Base-by-base conservation (phyloP, 2,329 filamentous ascomycete genomes). In the Talaromyces pinophilus region DNA sequence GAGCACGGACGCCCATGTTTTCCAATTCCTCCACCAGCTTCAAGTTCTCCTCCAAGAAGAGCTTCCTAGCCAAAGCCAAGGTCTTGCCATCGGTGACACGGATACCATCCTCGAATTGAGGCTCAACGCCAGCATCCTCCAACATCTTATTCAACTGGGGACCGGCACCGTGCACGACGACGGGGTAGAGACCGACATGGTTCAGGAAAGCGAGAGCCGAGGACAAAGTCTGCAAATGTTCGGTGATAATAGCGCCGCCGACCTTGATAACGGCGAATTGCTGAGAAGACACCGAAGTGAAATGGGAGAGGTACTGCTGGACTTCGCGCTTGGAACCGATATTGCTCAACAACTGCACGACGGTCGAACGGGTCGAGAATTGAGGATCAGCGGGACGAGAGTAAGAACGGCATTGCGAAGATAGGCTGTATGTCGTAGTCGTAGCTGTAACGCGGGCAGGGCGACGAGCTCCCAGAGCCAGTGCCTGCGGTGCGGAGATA, bases 251-350 rank as follows among this genome's bases (percentile, higher is more conserved):
- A 69, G 94, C 95, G 69, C 94, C 95, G 69, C 94, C 95, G 65
- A 98, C 94, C 84, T 99, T 99, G 81, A 99, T 96, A 59, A 99
- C 94, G 71, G 93, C 94, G 79, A 98, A 99, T 77, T 96, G 93
- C 82, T 98, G 93, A 42, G 93, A 96, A 54, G 93, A 95, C 69
- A 97, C 93, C 40, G 93, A 97, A 72, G 91, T 95, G 85, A 99
- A 99, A 78, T 98, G 93, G 71, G 93, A 95, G 67, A 98, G 89
- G 80, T 98, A 98, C 81, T 98, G 94, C 83, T 97, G 92, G 70
- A 96, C 92, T 83, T 99, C 94, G 68, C 94, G 86, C 86, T 96
- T 96, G 69, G 93, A 97, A 69, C 93, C 94, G 78, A 98, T 96
- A 81, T 94, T 97, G 83, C 92, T 96, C 72, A 98, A 86, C 67